Evolutionary conservation across 805 yeast species (phyloP).

Genomic region (Candida tibetensis): DNA sequence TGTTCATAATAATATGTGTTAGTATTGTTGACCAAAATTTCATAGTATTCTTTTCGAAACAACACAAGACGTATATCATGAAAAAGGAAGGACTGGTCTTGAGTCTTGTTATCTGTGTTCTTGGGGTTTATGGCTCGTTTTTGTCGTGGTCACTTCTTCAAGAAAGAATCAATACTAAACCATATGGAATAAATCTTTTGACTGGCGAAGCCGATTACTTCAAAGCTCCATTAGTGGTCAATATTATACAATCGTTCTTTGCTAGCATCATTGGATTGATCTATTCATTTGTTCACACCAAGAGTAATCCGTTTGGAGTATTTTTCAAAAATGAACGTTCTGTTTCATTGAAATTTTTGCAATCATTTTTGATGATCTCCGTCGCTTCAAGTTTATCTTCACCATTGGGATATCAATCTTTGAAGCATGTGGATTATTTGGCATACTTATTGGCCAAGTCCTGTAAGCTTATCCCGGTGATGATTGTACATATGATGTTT

Average conservation of each 20-base stretch:
- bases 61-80: too few relatives aligned
- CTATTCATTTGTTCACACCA: slow-evolving; percentile 46
- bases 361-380: slow-evolving; percentile 53
- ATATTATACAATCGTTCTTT: slow-evolving; percentile 66
- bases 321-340: slow-evolving; percentile 30
- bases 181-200: slow-evolving; percentile 49
- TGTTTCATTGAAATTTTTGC: slow-evolving; percentile 17
- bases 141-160: slow-evolving; percentile 91
- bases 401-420: slow-evolving; percentile 76
- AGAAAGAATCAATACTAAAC: slow-evolving; percentile 76
- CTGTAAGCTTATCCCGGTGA: slow-evolving; percentile 92
- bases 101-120: slow-evolving; percentile 32
- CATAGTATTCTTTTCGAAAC: too few relatives aligned
- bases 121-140: slow-evolving; percentile 83
- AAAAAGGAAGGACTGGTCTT: slow-evolving; percentile 18
- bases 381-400: slow-evolving; percentile 76
- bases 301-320: slow-evolving; percentile 28
- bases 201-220: slow-evolving; percentile 42
- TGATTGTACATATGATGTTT: slow-evolving; percentile 71
- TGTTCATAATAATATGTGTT: too few relatives aligned
- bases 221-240: slow-evolving; percentile 76
- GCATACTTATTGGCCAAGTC: slow-evolving; percentile 85
- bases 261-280: slow-evolving; percentile 67
- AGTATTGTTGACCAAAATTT: too few relatives aligned
- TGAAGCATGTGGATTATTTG: slow-evolving; percentile 81